phyloP scores from a whole-genome alignment of 2,329 filamentous ascomycete species.

The Monosporascus sp. region DNA sequence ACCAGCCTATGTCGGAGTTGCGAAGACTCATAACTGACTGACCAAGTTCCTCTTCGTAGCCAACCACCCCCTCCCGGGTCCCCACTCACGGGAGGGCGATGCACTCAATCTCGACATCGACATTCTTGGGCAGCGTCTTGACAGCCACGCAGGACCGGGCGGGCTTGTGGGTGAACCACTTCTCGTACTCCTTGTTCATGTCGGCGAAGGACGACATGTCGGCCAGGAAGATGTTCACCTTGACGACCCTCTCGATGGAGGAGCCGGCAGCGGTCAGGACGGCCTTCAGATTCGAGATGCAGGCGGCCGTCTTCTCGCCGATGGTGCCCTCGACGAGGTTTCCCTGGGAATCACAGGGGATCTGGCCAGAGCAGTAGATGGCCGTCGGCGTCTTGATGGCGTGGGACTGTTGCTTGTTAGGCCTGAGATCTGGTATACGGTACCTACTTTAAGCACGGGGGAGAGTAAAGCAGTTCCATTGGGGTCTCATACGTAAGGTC shows the following conservation, averaged over 20 bases:
- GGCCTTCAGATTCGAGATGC: constrained; percentile 73
- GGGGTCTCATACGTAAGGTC: constrained; percentile 52
- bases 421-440: background rate
- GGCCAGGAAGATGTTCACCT: constrained; percentile 85
- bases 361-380: constrained; percentile 67
- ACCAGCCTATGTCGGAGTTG: too few relatives aligned
- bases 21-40: too few relatives aligned
- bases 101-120: constrained; percentile 86
- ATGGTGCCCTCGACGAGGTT: constrained; percentile 55
- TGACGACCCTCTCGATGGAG: constrained; percentile 74
- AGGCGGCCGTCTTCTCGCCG: constrained; percentile 56
- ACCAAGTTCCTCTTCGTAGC: too few relatives aligned
- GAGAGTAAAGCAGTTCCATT: background rate
- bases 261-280: constrained; percentile 80
- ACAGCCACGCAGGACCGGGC: constrained; percentile 88
- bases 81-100: constrained; percentile 57
- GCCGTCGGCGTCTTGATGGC: constrained; percentile 60
- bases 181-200: constrained; percentile 82
- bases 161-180: constrained; percentile 79
- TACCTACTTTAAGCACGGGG: too few relatives aligned
- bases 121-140: constrained; percentile 80
- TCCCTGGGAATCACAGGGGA: constrained; percentile 59
- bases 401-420: constrained; percentile 45
- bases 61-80: too few relatives aligned
- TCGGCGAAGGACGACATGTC: constrained; percentile 86